Base-by-base conservation (phyloP, 2,329 filamentous ascomycete genomes). In the Parafenestella ontariensis region DNA sequence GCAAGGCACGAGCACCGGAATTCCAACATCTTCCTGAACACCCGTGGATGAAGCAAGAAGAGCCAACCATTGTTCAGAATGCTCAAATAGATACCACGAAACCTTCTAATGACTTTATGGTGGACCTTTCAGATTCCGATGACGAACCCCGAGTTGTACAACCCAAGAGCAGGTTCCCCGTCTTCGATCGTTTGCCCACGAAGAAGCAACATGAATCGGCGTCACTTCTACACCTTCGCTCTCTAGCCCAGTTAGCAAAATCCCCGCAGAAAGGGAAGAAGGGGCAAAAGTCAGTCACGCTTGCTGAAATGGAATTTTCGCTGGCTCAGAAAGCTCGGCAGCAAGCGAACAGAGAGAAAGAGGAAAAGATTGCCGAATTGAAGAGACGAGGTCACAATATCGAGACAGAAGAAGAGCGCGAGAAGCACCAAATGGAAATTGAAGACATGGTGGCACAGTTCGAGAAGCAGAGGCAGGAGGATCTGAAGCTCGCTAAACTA, bases 351-450 rank as follows among this genome's bases (percentile, higher is more conserved):
- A 77, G 85, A 37, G 92, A 95, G 72, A 87, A 91, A 48, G 86
- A 91, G 55, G 88, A 91, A 62, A 89, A 89, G 50, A 83, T 98
- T 18, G 87, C 91, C 51, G 83, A 88, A 63, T 83, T 99, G 36
- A 87, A 85, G 67, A 88, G 89, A 10, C 92, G 90, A 75, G 95
- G 95, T 7, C 83, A 97, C 23, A 80, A 89, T 21, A 82, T 98
- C 17, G 89, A 93, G 73, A 96, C 91, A 0, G 86, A 88, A 2
- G 94, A 97, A 75, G 93, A 99, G 73, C 87, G 91, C 18, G 90
- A 93, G 69, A 85, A 86, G 29, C 89, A 96, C 71, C 86, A 92
- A 74, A 87, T 90, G 52, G 87, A 93, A 54, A 87, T 96, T 11
- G 95, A 98, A 65, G 89, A 97, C 68, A 84, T 98, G 56, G 71